These are phyloP conservation scores for Monilinia polystroma DNA, from an alignment of 2,329 filamentous ascomycete genomes.

Conservation along the genomic window DNA sequence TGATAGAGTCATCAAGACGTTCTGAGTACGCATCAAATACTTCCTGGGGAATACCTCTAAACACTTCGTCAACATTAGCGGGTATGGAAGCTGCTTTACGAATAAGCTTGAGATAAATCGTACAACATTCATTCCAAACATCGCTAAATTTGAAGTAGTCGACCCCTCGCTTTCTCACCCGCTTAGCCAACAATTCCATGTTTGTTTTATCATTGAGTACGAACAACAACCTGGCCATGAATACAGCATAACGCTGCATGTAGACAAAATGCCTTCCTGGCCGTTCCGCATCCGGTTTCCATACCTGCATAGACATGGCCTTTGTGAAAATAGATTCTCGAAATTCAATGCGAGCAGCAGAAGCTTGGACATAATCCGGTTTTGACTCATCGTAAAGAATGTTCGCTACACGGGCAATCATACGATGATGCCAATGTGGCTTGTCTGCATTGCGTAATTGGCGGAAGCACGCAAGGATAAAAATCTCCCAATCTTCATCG, in stretches of 20 bases:
- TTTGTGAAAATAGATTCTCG: constrained; percentile 72
- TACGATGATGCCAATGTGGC: constrained; percentile 73
- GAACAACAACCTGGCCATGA: constrained; percentile 62
- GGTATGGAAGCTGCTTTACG: constrained; percentile 56
- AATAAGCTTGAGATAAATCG: constrained; percentile 47
- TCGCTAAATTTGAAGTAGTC: constrained; percentile 45
- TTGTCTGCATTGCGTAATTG: constrained; percentile 55
- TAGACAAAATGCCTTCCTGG: constrained; percentile 72
- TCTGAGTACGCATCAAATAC: constrained; percentile 61
- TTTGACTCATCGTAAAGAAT: constrained; percentile 57
- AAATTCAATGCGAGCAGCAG: constrained; percentile 62
- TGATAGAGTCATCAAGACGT: constrained; percentile 59
- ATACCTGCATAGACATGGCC: constrained; percentile 70
- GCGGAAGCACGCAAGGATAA: constrained; percentile 50
- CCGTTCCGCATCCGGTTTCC: constrained; percentile 70
- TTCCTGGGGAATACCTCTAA: constrained; percentile 62
- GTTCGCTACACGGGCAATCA: constrained; percentile 61
- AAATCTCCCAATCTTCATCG: constrained; percentile 56
- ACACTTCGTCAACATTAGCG: constrained; percentile 64
- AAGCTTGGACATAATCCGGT: constrained; percentile 47
- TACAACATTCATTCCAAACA: constrained; percentile 37
- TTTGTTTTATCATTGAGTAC: constrained; percentile 60
- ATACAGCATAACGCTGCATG: constrained; percentile 66
- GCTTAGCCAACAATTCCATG: constrained; percentile 62
- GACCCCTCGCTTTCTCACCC: constrained; percentile 61